Percentiles rank a stretch among this genome's conserved stretches.
Conservation (phyloP, 163 green algal genomes). For the Smithsoniella earleae region DNA sequence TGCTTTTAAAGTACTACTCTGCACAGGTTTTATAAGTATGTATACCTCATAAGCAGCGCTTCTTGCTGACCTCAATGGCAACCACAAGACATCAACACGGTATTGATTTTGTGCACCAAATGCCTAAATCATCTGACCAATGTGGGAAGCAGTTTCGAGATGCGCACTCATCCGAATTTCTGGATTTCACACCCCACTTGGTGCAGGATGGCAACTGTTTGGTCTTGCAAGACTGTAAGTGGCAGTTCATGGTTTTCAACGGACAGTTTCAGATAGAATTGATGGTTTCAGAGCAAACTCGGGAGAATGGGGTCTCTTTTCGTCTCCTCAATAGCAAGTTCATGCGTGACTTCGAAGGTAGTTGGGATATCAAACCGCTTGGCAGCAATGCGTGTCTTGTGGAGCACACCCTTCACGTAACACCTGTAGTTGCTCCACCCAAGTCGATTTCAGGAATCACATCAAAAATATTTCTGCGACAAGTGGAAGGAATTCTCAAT, state of each 20-base stretch:
- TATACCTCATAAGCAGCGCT: too few relatives aligned
- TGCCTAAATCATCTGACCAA: background rate
- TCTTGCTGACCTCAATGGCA: too few relatives aligned
- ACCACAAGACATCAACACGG: background rate
- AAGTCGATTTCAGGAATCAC: background rate
- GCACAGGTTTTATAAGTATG: too few relatives aligned
- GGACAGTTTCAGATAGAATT: background rate
- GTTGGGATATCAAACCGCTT: background rate
- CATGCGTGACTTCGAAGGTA: slow-evolving; percentile 19
- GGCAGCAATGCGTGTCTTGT: background rate
- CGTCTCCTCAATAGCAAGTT: background rate
- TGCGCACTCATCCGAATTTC: background rate
- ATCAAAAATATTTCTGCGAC: slow-evolving; percentile 24
- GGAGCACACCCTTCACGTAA: background rate
- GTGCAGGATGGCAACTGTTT: background rate
- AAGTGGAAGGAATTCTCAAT: slow-evolving; percentile 4
- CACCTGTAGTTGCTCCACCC: background rate
- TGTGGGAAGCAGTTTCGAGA: background rate
- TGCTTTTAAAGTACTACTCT: too few relatives aligned
- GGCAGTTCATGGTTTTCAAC: slow-evolving; percentile 27
- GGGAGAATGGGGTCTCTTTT: background rate
- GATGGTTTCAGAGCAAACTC: background rate
- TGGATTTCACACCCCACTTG: background rate
- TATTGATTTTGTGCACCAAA: background rate
- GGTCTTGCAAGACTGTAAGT: slow-evolving; percentile 14